Conservation (phyloP, 768 basidiomycete genomes). For the Suillus tomentosus region DNA sequence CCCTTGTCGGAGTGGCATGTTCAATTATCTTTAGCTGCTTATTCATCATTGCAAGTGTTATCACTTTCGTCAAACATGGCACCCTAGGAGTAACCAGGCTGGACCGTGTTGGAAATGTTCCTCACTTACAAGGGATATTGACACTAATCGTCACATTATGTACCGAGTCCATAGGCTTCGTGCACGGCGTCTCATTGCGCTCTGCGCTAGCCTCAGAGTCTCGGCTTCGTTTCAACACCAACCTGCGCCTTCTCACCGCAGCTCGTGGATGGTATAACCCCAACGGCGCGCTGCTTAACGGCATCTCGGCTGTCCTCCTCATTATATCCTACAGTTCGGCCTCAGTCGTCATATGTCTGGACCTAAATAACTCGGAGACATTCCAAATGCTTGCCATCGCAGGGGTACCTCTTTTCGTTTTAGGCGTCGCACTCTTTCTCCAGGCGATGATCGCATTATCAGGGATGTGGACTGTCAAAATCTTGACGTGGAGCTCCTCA, state of each 20-base stretch:
- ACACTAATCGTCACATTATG: constrained; percentile 28
- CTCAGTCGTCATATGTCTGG: constrained; percentile 1
- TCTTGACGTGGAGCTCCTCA: constrained; percentile 37
- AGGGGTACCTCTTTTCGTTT: constrained; percentile 30
- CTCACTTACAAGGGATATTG: constrained; percentile 6
- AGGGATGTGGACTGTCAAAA: constrained; percentile 23
- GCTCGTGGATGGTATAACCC: constrained; percentile 20
- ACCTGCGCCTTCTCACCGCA: constrained; percentile 32
- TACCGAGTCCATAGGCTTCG: constrained; percentile 33
- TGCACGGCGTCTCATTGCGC: constrained; percentile 30
- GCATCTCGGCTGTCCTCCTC: constrained; percentile 26
- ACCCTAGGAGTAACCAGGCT: no score
- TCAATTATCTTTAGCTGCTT: constrained; percentile 23
- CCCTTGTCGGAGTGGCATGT: constrained; percentile 27
- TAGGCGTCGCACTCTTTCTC: constrained; percentile 22
- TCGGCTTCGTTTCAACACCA: constrained; percentile 33
- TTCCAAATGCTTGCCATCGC: constrained; percentile 6
- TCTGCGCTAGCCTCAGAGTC: constrained; percentile 28
- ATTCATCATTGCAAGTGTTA: background rate
- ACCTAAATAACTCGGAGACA: no score
- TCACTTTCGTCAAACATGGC: no score
- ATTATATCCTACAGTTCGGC: constrained; percentile 31
- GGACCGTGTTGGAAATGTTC: no score
- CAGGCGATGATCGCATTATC: constrained; percentile 29
- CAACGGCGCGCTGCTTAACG: constrained; percentile 25